Conservation (phyloP, 768 basidiomycete genomes). For the Epithele typhae region DNA sequence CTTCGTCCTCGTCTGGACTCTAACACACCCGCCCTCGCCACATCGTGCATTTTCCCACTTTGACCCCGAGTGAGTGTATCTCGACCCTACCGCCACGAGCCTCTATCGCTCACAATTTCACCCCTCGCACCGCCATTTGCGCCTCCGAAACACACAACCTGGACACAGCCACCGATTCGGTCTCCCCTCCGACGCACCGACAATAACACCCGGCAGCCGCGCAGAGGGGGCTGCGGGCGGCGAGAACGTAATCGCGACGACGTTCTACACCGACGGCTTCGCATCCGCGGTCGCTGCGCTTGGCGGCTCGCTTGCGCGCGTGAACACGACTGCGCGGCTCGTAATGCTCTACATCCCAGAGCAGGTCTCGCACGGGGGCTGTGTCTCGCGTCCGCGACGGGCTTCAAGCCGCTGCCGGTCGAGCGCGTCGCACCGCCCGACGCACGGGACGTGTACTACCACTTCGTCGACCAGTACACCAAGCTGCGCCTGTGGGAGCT, state of each 20-base stretch:
- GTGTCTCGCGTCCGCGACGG: constrained; percentile 34
- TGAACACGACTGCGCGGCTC: constrained; percentile 28
- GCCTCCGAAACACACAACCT: too few relatives aligned
- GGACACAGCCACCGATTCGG: too few relatives aligned
- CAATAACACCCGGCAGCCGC: too few relatives aligned
- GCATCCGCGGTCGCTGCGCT: constrained; percentile 29
- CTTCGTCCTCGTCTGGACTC: too few relatives aligned
- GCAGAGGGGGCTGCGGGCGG: too few relatives aligned
- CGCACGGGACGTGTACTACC: constrained; percentile 31
- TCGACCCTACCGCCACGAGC: too few relatives aligned
- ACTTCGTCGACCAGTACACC: constrained; percentile 40
- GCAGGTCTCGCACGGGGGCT: constrained; percentile 35
- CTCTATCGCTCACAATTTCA: too few relatives aligned
- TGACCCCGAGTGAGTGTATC: too few relatives aligned
- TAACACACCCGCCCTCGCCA: too few relatives aligned
- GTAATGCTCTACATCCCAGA: constrained; percentile 31
- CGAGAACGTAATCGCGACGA: constrained; percentile 25
- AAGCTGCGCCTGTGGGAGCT: constrained; percentile 40
- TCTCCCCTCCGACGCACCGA: too few relatives aligned
- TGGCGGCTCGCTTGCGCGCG: constrained; percentile 28
- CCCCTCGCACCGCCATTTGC: too few relatives aligned
- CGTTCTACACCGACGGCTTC: constrained; percentile 29
- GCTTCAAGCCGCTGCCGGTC: constrained; percentile 35
- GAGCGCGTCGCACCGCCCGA: constrained; percentile 34
- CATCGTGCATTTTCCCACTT: too few relatives aligned